Percentiles rank a stretch among this genome's conserved stretches.
These are phyloP conservation scores for Tricharina praecox DNA, from an alignment of 495 filamentous ascomycete species.

Conservation along the genomic window DNA sequence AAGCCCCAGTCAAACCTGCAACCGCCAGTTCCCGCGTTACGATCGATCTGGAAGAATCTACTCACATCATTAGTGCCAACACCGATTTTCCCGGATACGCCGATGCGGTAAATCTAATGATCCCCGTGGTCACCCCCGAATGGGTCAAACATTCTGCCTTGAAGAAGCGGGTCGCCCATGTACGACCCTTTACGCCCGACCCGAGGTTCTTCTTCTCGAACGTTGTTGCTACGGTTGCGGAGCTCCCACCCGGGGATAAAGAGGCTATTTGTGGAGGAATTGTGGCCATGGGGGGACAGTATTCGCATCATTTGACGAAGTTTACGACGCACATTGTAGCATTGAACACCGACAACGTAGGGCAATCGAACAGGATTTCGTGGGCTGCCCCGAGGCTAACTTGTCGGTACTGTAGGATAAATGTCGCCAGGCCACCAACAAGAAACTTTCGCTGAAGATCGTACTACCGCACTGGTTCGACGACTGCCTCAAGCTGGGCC, in stretches of 20 bases:
- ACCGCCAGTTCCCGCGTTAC: constrained; percentile 13
- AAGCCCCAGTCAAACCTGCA: constrained; percentile 24
- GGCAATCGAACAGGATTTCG: too few species aligned
- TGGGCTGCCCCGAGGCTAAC: too few species aligned
- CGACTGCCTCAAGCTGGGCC: constrained; percentile 81
- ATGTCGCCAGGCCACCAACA: constrained; percentile 44
- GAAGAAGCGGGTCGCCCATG: constrained; percentile 53
- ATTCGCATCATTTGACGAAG: constrained; percentile 48
- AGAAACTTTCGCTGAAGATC: constrained; percentile 53
- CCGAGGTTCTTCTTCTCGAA: constrained; percentile 77
- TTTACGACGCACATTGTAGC: constrained; percentile 80
- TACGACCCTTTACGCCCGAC: constrained; percentile 76
- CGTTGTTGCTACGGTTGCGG: constrained; percentile 51
- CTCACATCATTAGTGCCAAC: constrained; percentile 68
- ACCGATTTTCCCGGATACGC: constrained; percentile 77
- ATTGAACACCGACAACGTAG: constrained; percentile 47
- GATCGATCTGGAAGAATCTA: constrained; percentile 43
- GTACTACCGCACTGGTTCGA: constrained; percentile 99
- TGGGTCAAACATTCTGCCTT: constrained; percentile 58
- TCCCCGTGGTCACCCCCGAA: constrained; percentile 64
- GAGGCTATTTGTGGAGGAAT: constrained; percentile 85
- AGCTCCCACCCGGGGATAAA: constrained; percentile 74
- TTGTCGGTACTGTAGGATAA: constrained; percentile 47
- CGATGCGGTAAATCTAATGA: constrained; percentile 50
- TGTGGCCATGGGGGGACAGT: constrained; percentile 72